Evolutionary conservation across 352 stramenopile species (phyloP).

Genomic region (Blastocystis sp.): DNA sequence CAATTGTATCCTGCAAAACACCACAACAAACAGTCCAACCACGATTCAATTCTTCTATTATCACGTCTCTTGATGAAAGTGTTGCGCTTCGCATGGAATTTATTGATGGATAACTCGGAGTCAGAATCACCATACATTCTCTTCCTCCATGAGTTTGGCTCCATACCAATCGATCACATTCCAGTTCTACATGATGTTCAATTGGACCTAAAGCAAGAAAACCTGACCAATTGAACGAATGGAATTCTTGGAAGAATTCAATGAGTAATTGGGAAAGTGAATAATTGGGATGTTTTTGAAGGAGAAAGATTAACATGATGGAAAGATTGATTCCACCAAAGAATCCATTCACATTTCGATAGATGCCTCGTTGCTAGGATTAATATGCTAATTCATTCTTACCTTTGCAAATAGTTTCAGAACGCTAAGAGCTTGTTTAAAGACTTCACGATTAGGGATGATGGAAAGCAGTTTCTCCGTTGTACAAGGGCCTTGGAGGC

Average conservation of each 20-base stretch:
- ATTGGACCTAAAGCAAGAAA: not conserved
- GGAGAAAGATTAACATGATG: not conserved
- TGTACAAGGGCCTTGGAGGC: not conserved
- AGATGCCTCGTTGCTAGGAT: constrained; percentile 18
- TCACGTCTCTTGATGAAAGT: not conserved
- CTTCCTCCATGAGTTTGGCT: not conserved
- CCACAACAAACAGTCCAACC: not conserved
- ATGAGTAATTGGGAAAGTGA: not conserved
- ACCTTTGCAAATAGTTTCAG: constrained; percentile 24
- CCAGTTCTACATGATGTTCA: not conserved
- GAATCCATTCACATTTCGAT: constrained; percentile 16
- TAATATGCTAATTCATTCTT: not conserved
- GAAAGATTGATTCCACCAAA: constrained; percentile 41
- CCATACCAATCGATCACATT: constrained; percentile 2
- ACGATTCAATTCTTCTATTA: not conserved
- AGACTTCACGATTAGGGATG: not conserved
- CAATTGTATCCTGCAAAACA: not conserved
- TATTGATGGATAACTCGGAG: constrained; percentile 8
- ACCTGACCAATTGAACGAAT: not conserved
- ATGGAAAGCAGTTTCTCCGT: not conserved
- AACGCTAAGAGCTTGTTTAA: not conserved
- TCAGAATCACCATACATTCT: constrained; percentile 10
- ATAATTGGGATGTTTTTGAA: not conserved
- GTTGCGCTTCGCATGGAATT: not conserved
- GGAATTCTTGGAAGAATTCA: not conserved